These are phyloP conservation scores for Leptoxyphium fumago DNA, from an alignment of 2,329 filamentous ascomycete species.

Conservation along the genomic window DNA sequence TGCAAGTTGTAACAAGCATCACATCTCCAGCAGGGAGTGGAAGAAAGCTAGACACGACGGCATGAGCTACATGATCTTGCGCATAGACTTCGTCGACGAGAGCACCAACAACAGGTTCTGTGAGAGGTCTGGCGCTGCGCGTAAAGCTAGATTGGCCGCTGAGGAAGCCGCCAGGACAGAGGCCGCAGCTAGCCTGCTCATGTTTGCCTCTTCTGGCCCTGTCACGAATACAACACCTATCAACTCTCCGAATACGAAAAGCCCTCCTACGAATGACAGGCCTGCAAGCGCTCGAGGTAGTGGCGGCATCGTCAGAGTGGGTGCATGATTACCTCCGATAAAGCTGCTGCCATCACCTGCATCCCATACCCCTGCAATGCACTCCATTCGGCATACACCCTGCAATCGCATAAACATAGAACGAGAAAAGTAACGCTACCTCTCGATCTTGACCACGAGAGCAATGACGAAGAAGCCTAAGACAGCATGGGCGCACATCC, in stretches of 20 bases:
- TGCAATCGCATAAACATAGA: too few relatives aligned
- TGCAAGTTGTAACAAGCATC: slow-evolving; percentile 57
- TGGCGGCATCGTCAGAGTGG: not conserved
- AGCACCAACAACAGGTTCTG: slow-evolving; percentile 35
- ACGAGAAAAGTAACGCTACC: too few relatives aligned
- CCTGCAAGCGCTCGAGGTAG: not conserved
- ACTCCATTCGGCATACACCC: too few relatives aligned
- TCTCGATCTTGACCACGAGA: too few relatives aligned
- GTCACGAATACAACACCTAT: too few relatives aligned
- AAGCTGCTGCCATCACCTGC: too few relatives aligned
- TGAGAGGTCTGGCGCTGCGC: slow-evolving; percentile 32
- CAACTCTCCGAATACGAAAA: too few relatives aligned
- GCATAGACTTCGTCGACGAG: slow-evolving; percentile 75
- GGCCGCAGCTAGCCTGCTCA: slow-evolving; percentile 17
- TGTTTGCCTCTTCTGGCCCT: slow-evolving; percentile 7
- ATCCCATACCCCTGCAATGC: too few relatives aligned
- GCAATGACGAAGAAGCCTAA: too few relatives aligned
- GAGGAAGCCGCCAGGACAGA: slow-evolving; percentile 20
- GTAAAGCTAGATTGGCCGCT: slow-evolving; percentile 33
- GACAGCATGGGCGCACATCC: too few relatives aligned
- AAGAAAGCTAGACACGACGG: slow-evolving; percentile 57
- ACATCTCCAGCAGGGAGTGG: slow-evolving; percentile 70
- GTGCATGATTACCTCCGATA: not conserved
- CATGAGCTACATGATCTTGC: slow-evolving; percentile 72
- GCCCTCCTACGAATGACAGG: not conserved